Conservation (phyloP, 208 protist genomes). For the Leishmania mexicana region DNA sequence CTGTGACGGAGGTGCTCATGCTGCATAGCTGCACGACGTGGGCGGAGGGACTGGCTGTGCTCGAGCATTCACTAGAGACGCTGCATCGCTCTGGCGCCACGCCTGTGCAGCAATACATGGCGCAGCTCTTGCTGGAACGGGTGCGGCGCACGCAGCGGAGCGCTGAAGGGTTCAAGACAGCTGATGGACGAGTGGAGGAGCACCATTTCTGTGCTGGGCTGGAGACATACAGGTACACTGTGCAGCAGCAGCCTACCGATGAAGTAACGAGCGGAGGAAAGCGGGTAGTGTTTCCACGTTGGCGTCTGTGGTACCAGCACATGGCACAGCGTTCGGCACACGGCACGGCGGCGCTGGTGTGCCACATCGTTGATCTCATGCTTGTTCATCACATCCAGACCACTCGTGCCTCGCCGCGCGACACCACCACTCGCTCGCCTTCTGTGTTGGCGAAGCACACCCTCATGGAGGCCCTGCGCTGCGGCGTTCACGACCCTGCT, state of each 20-base stretch:
- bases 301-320: conserved; percentile 7
- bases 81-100: conserved; percentile 38
- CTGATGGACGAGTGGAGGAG: neutral
- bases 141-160: conserved; percentile 12
- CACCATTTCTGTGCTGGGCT: conserved; percentile 13
- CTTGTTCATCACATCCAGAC: conserved; percentile 4
- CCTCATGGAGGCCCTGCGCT: conserved; percentile 57
- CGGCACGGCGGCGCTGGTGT: conserved; percentile 24
- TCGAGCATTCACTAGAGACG: conserved; percentile 53
- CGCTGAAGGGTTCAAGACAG: neutral
- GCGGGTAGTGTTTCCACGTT: neutral
- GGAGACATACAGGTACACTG: conserved; percentile 17
- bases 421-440: neutral
- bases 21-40: conserved; percentile 31
- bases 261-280: neutral
- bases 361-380: conserved; percentile 25
- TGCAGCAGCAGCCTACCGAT: neutral
- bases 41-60: conserved; percentile 30
- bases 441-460: conserved; percentile 50
- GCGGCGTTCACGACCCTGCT: conserved; percentile 39
- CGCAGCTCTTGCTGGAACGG: conserved; percentile 31
- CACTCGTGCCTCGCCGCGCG: neutral
- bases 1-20: conserved; percentile 49
- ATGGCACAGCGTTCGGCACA: neutral
- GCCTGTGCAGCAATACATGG: conserved; percentile 58